A percentile compares a stretch with the other conserved stretches of the same genome.
Evolutionary conservation across 305 asterid species (phyloP).

Genomic region (Ruellia speciosa): DNA sequence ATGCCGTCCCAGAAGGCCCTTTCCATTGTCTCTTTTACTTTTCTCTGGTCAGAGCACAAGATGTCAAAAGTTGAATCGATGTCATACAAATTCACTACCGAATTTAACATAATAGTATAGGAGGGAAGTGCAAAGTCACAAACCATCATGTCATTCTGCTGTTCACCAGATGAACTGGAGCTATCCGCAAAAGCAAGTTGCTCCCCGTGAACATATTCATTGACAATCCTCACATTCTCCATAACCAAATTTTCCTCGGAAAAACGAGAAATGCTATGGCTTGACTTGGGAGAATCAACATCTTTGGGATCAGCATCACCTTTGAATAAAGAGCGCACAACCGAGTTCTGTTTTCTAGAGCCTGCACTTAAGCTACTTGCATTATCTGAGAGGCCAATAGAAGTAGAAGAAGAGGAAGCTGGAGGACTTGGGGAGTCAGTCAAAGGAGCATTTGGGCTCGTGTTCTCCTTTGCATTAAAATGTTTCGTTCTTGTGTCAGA

Average conservation of each 20-base stretch:
- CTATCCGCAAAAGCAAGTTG: conserved; percentile 38
- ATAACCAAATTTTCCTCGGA: conserved; percentile 39
- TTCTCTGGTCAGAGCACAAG: conserved; percentile 36
- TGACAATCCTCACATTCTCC: conserved; percentile 75
- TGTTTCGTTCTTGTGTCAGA: conserved; percentile 49
- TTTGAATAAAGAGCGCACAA: conserved; percentile 55
- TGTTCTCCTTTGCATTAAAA: conserved; percentile 50
- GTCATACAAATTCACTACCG: neutral
- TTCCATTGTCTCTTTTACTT: conserved; percentile 63
- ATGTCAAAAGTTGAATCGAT: neutral
- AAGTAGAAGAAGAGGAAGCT: conserved; percentile 33
- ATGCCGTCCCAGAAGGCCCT: conserved; percentile 93
- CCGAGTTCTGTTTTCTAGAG: conserved; percentile 38
- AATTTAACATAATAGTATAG: conserved; percentile 3
- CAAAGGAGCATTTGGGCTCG: conserved; percentile 41
- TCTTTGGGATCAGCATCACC: conserved; percentile 30
- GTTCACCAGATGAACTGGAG: conserved; percentile 30
- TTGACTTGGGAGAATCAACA: conserved; percentile 28
- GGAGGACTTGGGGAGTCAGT: conserved; percentile 32
- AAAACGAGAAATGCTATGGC: conserved; percentile 17
- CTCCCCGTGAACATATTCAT: conserved; percentile 79
- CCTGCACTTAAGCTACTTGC: conserved; percentile 25
- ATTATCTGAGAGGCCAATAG: conserved; percentile 31
- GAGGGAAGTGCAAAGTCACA: conserved; percentile 19
- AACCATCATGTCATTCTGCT: conserved; percentile 42